phyloP scores from a whole-genome alignment of 352 stramenopile species.

The Phytopythium sindhum region DNA sequence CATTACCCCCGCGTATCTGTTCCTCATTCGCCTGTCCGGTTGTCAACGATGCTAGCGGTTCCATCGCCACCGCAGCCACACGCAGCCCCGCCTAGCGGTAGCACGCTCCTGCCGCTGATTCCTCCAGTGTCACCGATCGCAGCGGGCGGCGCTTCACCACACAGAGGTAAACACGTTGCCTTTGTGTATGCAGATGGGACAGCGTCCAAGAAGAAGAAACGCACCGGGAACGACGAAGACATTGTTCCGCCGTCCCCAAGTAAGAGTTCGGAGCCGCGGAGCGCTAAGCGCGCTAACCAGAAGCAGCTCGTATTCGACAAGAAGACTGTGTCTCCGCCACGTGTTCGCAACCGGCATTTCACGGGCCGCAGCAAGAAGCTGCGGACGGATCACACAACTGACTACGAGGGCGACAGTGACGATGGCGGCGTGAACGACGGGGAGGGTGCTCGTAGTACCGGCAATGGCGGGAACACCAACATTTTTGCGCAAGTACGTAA shows the following conservation, averaged over 20 bases:
- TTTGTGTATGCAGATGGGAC: slow-evolving; percentile 11
- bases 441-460: slow-evolving; percentile 5
- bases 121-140: slow-evolving; percentile 55
- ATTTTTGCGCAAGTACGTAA: slow-evolving; percentile 16
- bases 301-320: slow-evolving; percentile 19
- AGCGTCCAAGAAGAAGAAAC: neutral
- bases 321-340: slow-evolving; percentile 29
- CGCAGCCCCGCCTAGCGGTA: neutral
- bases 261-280: neutral
- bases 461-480: slow-evolving; percentile 10
- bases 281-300: slow-evolving; percentile 7
- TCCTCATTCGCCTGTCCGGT: slow-evolving; percentile 23
- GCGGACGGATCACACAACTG: neutral
- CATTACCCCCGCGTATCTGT: slow-evolving; percentile 5
- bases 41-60: neutral
- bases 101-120: slow-evolving; percentile 24
- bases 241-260: neutral
- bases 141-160: slow-evolving; percentile 19
- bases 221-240: neutral
- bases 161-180: slow-evolving; percentile 31
- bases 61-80: neutral
- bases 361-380: slow-evolving; percentile 2
- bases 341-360: slow-evolving; percentile 34
- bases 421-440: neutral
- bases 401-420: slow-evolving; percentile 8